A percentile compares a stretch with the other conserved stretches of the same genome.
Conservation (phyloP, 2,329 filamentous ascomycete species). For the Cladosporium halotolerans region DNA sequence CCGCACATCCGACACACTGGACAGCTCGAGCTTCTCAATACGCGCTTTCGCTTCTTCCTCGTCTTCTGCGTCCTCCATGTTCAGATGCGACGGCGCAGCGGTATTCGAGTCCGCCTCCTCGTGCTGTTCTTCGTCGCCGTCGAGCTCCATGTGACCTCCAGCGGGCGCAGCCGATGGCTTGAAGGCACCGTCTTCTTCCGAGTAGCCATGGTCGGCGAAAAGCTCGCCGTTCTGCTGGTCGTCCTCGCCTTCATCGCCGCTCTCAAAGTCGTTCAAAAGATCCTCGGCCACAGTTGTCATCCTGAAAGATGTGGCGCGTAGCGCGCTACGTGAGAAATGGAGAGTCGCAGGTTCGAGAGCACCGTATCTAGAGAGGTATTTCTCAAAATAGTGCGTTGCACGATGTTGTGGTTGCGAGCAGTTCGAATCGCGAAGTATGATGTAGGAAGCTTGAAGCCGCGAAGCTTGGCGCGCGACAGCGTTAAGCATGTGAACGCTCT, state of each 20-base stretch:
- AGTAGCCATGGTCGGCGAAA: slow-evolving; percentile 43
- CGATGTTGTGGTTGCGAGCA: no score
- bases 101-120: slow-evolving; percentile 55
- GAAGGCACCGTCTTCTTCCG: slow-evolving; percentile 26
- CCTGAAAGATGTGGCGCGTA: slow-evolving; percentile 13
- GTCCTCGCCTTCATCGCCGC: slow-evolving; percentile 67
- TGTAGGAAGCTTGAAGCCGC: slow-evolving; percentile 4
- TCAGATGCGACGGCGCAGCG: slow-evolving; percentile 33
- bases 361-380: no score
- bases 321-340: neutral
- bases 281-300: slow-evolving; percentile 94
- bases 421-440: slow-evolving; percentile 5
- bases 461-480: slow-evolving; percentile 1
- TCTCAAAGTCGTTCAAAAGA: slow-evolving; percentile 83
- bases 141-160: slow-evolving; percentile 26
- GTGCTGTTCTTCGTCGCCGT: slow-evolving; percentile 49
- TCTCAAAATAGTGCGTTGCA: neutral
- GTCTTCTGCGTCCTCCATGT: slow-evolving; percentile 51
- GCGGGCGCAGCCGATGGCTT: neutral
- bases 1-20: slow-evolving; percentile 67
- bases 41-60: slow-evolving; percentile 68
- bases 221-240: slow-evolving; percentile 31
- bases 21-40: slow-evolving; percentile 76
- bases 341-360: neutral
- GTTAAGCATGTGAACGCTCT: neutral